Percentiles rank a stretch among this genome's conserved stretches.
phyloP scores from a whole-genome alignment of 208 protist genomes.

The Angomonas ambiguus region DNA sequence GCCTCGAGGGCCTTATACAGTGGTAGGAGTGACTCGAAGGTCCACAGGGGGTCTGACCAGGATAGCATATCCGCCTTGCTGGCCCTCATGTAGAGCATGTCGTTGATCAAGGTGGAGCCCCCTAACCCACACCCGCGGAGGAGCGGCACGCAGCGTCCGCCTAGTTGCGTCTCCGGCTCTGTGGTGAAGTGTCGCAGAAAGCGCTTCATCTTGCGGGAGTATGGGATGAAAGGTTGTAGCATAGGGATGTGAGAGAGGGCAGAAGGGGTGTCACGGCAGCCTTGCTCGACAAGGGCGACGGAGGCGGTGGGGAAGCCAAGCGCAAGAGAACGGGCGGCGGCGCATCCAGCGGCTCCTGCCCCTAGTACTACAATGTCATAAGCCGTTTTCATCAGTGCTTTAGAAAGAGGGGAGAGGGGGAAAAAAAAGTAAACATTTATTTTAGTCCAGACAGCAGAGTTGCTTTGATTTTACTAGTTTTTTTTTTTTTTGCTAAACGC shows the following conservation, averaged over 20 bases:
- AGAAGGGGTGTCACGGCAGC: slow-evolving; percentile 19
- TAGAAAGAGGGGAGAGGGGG: slow-evolving; percentile 13
- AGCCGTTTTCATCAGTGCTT: slow-evolving; percentile 16
- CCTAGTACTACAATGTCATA: slow-evolving; percentile 76
- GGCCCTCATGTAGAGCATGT: slow-evolving; percentile 66
- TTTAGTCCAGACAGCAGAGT: slow-evolving; percentile 7
- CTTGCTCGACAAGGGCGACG: slow-evolving; percentile 65
- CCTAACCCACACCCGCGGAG: slow-evolving; percentile 46
- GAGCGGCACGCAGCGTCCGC: slow-evolving; percentile 35
- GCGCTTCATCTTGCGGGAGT: slow-evolving; percentile 16
- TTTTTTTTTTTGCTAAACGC: too few species aligned
- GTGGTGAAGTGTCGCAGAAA: slow-evolving; percentile 28
- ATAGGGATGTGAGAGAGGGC: slow-evolving; percentile 41
- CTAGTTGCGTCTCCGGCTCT: slow-evolving; percentile 30
- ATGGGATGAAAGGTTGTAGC: slow-evolving; percentile 46
- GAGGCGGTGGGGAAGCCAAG: slow-evolving; percentile 31
- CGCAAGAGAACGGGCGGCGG: slow-evolving; percentile 53
- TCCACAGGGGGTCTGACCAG: slow-evolving; percentile 45
- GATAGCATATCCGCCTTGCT: slow-evolving; percentile 30
- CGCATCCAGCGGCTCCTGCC: slow-evolving; percentile 62
- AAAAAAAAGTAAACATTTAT: slow-evolving; percentile 14
- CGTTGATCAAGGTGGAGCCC: slow-evolving; percentile 46
- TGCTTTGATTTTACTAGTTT: too few species aligned
- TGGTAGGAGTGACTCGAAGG: slow-evolving; percentile 45
- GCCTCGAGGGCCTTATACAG: slow-evolving; percentile 39